Base-by-base conservation (phyloP, 495 filamentous ascomycete genomes). In the Penicillium argentinense region DNA sequence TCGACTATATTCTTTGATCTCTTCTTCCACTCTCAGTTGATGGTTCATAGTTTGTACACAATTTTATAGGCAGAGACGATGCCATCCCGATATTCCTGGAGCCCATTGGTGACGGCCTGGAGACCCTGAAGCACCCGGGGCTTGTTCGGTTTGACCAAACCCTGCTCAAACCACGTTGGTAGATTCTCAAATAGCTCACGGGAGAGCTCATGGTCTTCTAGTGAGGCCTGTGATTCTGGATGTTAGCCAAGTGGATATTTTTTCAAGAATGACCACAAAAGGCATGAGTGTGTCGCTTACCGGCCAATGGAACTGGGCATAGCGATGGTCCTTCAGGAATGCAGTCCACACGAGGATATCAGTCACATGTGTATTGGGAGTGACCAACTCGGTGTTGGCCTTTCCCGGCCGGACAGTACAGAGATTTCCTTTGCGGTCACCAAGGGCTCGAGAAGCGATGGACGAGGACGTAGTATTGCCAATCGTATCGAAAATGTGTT, bases 321-420 rank as follows among this genome's bases (percentile, higher is more conserved):
- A 70, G 5, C 36, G 24, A 36, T 65, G 60, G 30, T 68, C 65
- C 30, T 67, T 67, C 13, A 63, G 37, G 39, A 64, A 71, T 3
- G 60, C 51, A 8, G 63, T 71, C 51, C 57, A 67, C 17, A 67
- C 60, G 26, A 69, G 24, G 7, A 69, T 59, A 54, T 65, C 61
- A 1, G 59, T 62, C n/a, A 67, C 55, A 13, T 44, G 23, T 8
- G 53, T 58, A 0, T 46, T 39, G 4, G 42, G 1, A 5, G 47
- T 9, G 4, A 68, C 60, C 14, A 56, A 29, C 19, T 64, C 50
- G 0, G 62, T 68, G 49, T 59, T 44, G 2, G 57, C 56, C 42
- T 63, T 63, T 1, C 60, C 59, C 2, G 63, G 64, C 1, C 61
- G 50, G 3, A 71, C 63, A 0, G 63, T 71, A 36, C 65, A 68